Conservation (phyloP, 2,329 filamentous ascomycete species). For the Cercospora canescens region DNA sequence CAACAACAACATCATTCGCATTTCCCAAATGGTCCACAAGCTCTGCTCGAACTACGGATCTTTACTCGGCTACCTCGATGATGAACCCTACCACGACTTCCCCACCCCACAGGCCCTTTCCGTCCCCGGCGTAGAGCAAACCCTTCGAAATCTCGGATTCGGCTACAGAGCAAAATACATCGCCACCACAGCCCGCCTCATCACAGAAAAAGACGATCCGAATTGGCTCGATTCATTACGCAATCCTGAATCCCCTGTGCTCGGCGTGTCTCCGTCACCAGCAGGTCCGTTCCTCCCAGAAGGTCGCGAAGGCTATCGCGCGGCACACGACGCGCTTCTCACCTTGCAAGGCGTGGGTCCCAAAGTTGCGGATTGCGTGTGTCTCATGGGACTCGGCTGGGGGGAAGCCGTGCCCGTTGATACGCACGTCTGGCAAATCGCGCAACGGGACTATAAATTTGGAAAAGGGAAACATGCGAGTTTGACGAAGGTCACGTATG, state of each 20-base stretch:
- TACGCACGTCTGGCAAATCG: conserved; percentile 98
- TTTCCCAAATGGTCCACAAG: conserved; percentile 95
- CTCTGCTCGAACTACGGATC: conserved; percentile 84
- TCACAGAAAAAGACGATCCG: conserved; percentile 61
- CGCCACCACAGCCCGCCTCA: conserved; percentile 75
- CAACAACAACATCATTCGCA: conserved; percentile 96
- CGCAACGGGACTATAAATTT: conserved; percentile 92
- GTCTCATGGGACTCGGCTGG: conserved; percentile 94
- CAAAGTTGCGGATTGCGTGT: conserved; percentile 96
- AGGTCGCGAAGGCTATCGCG: conserved; percentile 67
- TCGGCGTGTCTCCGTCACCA: conserved; percentile 47
- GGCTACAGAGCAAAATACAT: conserved; percentile 95
- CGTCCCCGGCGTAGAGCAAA: conserved; percentile 71
- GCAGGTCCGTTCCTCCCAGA: conserved; percentile 53
- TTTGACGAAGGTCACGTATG: conserved; percentile 84
- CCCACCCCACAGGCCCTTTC: conserved; percentile 74
- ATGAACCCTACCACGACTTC: conserved; percentile 74
- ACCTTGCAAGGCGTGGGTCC: conserved; percentile 85
- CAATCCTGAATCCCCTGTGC: conserved; percentile 71
- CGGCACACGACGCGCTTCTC: conserved; percentile 78
- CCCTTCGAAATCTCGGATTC: conserved; percentile 81
- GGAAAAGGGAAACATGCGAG: conserved; percentile 80
- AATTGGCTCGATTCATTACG: conserved; percentile 77
- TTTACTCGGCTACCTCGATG: conserved; percentile 67
- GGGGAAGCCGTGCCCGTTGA: conserved; percentile 93